phyloP scores from a whole-genome alignment of 805 yeast genomes.

The Metschnikowia bowlesiae region DNA sequence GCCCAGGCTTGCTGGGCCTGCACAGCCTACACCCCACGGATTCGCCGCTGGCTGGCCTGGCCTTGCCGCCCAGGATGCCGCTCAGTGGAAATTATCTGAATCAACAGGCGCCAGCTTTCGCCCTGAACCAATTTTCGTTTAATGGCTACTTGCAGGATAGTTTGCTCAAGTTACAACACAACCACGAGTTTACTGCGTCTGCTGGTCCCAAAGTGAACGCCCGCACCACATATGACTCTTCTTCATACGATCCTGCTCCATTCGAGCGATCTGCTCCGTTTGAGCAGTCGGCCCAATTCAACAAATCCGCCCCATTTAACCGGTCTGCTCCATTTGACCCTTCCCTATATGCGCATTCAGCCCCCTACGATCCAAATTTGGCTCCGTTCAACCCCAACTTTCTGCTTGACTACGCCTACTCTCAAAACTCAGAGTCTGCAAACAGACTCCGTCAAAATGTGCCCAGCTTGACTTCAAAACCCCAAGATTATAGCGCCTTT shows the following conservation, averaged over 20 bases:
- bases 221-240: neutral
- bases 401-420: neutral
- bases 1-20: neutral
- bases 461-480: neutral
- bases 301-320: too few relatives aligned
- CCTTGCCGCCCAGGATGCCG: neutral
- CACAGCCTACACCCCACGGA: neutral
- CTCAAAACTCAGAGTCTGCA: neutral
- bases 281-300: too few relatives aligned
- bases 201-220: neutral
- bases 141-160: constrained; percentile 5
- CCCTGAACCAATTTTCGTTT: constrained; percentile 3
- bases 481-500: neutral
- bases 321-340: neutral
- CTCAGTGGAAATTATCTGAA: neutral
- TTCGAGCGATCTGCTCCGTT: neutral
- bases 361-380: neutral
- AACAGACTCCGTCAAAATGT: neutral
- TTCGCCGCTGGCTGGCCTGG: neutral
- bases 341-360: neutral
- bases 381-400: neutral
- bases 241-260: neutral
- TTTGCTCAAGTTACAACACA: constrained; percentile 6
- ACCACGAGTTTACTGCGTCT: neutral
- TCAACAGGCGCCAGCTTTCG: neutral